Evolutionary conservation across 441 rosid genomes (phyloP).

Genomic region (Brassica hybrid): DNA sequence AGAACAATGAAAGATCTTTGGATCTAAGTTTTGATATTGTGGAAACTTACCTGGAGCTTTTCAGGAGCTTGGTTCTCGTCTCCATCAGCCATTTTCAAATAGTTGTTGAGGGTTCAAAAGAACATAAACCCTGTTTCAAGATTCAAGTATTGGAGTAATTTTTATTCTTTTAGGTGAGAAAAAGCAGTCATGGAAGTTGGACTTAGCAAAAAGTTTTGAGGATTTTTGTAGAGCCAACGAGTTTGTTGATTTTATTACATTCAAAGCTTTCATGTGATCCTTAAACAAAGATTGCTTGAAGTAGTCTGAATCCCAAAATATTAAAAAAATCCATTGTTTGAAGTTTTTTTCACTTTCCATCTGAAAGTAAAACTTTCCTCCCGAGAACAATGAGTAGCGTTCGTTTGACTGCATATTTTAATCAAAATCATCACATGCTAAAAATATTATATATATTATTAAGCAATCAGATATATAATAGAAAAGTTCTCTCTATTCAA

Average conservation of each 20-base stretch:
- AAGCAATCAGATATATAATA: neutral
- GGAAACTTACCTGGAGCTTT: conserved; percentile 58
- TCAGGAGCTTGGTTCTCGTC: conserved; percentile 44
- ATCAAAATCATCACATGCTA: neutral
- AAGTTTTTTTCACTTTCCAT: neutral
- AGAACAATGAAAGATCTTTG: neutral
- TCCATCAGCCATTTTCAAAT: conserved; percentile 10
- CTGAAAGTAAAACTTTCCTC: neutral
- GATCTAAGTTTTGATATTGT: conserved; percentile 2
- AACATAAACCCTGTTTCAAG: conserved; percentile 1
- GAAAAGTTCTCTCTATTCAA: neutral
- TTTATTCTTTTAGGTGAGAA: neutral
- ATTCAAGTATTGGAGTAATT: neutral
- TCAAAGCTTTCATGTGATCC: neutral
- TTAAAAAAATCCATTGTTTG: neutral
- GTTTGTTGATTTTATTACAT: neutral
- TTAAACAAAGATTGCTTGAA: neutral
- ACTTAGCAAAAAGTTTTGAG: neutral
- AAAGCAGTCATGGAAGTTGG: neutral
- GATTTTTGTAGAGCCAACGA: neutral
- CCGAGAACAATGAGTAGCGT: neutral
- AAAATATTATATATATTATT: neutral
- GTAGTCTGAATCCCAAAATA: neutral
- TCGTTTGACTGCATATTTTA: conserved; percentile 4
- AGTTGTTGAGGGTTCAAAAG: conserved; percentile 5